phyloP scores from a whole-genome alignment of 257 asterid species.

The Oldenlandia corymbosa region DNA sequence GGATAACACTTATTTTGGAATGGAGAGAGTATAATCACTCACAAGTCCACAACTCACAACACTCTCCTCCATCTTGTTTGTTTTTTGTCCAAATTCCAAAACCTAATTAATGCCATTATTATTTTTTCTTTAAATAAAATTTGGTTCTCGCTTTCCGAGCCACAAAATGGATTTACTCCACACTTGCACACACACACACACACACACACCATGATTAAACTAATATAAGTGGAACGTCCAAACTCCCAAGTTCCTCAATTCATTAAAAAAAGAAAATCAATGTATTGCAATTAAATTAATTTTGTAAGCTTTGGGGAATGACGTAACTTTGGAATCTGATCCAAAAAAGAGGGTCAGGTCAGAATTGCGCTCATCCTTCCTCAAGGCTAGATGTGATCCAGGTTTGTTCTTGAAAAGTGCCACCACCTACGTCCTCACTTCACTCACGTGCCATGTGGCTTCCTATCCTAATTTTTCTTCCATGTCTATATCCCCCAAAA shows the following conservation, averaged over 20 bases:
- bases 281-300: too few relatives aligned
- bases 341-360: slow-evolving; percentile 16
- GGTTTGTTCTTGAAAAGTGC: slow-evolving; percentile 36
- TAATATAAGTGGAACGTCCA: slow-evolving; percentile 18
- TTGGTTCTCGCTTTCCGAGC: slow-evolving; percentile 26
- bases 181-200: too few relatives aligned
- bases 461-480: too few relatives aligned
- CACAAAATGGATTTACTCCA: slow-evolving; percentile 16
- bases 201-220: slow-evolving; percentile 1
- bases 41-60: too few relatives aligned
- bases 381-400: slow-evolving; percentile 53
- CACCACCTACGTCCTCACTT: slow-evolving; percentile 22
- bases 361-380: slow-evolving; percentile 23
- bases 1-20: too few relatives aligned
- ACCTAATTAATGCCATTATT: too few relatives aligned
- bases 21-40: too few relatives aligned
- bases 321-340: slow-evolving; percentile 39
- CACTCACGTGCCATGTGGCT: slow-evolving; percentile 51
- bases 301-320: not conserved
- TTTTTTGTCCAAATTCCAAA: too few relatives aligned
- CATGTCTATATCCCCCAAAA: too few relatives aligned
- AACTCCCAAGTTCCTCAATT: slow-evolving; percentile 22
- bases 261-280: not conserved
- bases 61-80: too few relatives aligned
- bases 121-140: too few relatives aligned